A percentile compares a stretch with the other conserved stretches of the same genome.
Conservation (phyloP, 768 basidiomycete species). For the Naganishia vishniacii region DNA sequence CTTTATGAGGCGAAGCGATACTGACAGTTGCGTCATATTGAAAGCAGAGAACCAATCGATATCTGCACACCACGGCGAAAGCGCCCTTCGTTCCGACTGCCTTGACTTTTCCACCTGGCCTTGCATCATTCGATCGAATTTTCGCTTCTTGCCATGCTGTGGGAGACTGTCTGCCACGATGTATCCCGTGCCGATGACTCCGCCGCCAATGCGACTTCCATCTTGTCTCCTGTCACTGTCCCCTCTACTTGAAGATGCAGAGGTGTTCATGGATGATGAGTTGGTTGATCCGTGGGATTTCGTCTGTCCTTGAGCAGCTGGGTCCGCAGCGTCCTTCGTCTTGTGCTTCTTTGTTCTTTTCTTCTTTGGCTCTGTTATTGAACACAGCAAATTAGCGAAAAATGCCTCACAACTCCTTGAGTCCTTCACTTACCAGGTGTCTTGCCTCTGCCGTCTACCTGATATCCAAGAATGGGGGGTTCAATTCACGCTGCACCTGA, state of each 20-base stretch:
- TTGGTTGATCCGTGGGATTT: constrained; percentile 37
- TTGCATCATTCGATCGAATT: neutral
- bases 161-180: neutral
- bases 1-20: neutral
- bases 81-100: constrained; percentile 43
- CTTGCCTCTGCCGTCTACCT: no score
- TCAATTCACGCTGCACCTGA: no score
- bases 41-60: constrained; percentile 57
- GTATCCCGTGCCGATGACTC: constrained; percentile 25
- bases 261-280: neutral
- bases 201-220: constrained; percentile 50
- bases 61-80: constrained; percentile 62
- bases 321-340: constrained; percentile 36
- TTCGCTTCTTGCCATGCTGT: constrained; percentile 11
- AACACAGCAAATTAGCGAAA: no score
- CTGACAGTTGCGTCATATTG: constrained; percentile 16
- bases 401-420: no score
- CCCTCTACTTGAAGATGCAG: neutral
- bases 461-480: no score
- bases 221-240: neutral
- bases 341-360: constrained; percentile 26
- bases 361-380: constrained; percentile 4
- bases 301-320: constrained; percentile 49
- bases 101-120: constrained; percentile 54
- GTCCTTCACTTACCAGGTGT: no score